Evolutionary conservation across 805 yeast genomes (phyloP), one percentile per base, ranked within the genome.

Genomic region (Ogataea populi-albae): DNA sequence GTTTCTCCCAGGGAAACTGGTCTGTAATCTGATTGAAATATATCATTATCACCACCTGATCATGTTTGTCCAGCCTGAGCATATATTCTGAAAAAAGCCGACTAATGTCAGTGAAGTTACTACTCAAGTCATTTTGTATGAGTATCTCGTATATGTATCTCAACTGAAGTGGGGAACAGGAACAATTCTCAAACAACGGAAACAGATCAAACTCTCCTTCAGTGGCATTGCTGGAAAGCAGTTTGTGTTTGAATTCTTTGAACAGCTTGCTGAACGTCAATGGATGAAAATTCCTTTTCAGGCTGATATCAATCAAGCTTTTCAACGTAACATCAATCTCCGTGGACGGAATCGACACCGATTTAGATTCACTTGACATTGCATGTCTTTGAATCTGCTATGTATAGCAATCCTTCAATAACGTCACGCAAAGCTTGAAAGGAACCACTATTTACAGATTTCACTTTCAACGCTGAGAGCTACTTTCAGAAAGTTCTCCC

Each of bases 121-220:
- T 49, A 16, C 49, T 46, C 16, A 51, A 35, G 34, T 57, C 63
- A 22, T 48, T 38, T 8, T 44, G 51, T 4, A 59, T 45, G 16
- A 57, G 38, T 5, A 53, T 39, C 34, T 57, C 61, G 32, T 42
- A 49, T 3, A 57, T 50, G 30, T 57, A 59, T n/a, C 40, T 42
- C 30, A 59, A 40, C 35, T 55, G 58, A 6, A 49, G 30, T 7
- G 49, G 46, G 11, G 36, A 40, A 12, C 31, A 17, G 4, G 52
- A 34, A 18, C 51, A 43, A 15, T 43, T 37, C 3, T 39, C 26
- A 27, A 43, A 52, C 23, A 55, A 28, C 5, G 56, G 41, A 6
- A 36, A 31, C 23, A 51, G 27, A 22, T 52, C 55, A 4, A 54
- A 26, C 8, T 34, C 38, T 5, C 23, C 23, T 2, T 26, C 26